Evolutionary conservation across 2,329 filamentous ascomycete genomes (phyloP), one percentile per base, ranked within the genome.

Genomic region (Aspergillus quadrilineatus): DNA sequence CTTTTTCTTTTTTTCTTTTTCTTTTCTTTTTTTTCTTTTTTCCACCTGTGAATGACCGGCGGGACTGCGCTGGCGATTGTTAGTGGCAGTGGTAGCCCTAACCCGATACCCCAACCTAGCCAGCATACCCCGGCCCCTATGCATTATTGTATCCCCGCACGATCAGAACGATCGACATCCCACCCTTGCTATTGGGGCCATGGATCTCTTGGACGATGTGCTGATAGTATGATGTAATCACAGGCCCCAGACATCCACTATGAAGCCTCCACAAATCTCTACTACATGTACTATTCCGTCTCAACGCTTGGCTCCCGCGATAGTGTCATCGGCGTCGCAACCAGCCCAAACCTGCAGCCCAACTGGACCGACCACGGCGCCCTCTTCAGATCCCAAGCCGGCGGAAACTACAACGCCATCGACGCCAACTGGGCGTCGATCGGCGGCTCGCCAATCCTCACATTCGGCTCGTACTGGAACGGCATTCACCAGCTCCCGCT

Each of bases 381-480:
- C 8, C 60, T 71, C 4, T 56, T 75, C 45, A 72, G 41, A 78
- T 80, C 46, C 61, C 70, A 29, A 50, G 66, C 4, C 65, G 49
- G 68, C 47, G 77, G 74, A 50, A 56, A 69, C 8, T 86, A 83
- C 73, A 86, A 86, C 63, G 80, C 50, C 8, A 53, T 90, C 64
- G 88, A 86, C 65, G 73, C 78, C 8, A 83, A 82, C 63, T 73
- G 85, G 37, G 70, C 85, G 59, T 65, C 71, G 29, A 75, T 74
- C 9, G 73, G 70, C 52, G 66, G 60, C 41, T 66, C 62, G 8
- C 79, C 79, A 61, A 77, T 79, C 56, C 72, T 86, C 61, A 83
- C 79, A 59, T 90, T 88, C 58, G 88, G 87, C 47, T 87, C 83
- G n/a, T 90, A 88, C 79, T 90, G 86, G 86, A 70, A 75, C 8